A percentile compares a stretch with the other conserved stretches of the same genome.
Evolutionary conservation across 176 grass and related monocot species (phyloP).

Genomic region (barley (Hordeum vulgare)): DNA sequence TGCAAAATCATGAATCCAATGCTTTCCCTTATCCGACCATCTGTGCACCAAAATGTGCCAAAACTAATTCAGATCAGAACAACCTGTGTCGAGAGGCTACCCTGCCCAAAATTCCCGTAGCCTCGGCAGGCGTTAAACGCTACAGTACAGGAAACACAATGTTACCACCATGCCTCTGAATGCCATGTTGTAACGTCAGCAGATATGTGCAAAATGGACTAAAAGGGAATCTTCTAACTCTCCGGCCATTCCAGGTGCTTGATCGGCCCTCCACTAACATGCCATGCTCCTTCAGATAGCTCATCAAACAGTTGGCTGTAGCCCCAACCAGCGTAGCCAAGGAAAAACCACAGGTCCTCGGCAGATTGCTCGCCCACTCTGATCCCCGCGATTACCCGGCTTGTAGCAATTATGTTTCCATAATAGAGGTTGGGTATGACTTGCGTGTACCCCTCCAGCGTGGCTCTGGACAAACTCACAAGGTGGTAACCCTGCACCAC

Average conservation of each 20-base stretch:
- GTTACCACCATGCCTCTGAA: neutral
- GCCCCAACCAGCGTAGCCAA: constrained; percentile 69
- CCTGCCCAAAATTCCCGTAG: neutral
- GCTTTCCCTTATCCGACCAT: neutral
- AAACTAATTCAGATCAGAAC: neutral
- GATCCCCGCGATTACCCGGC: constrained; percentile 34
- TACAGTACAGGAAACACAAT: neutral
- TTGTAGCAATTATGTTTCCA: constrained; percentile 55
- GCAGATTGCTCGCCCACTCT: constrained; percentile 36
- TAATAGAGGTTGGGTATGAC: constrained; percentile 63
- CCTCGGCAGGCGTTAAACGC: neutral
- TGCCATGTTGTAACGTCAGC: neutral
- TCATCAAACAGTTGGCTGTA: constrained; percentile 78
- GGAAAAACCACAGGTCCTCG: constrained; percentile 73
- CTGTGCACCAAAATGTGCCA: neutral
- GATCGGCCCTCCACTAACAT: constrained; percentile 27
- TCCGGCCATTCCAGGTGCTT: constrained; percentile 60
- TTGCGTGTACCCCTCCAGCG: constrained; percentile 48
- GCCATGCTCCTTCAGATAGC: constrained; percentile 57
- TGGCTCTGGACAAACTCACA: constrained; percentile 57
- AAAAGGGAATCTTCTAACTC: constrained; percentile 23
- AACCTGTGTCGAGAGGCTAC: neutral
- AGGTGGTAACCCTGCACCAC: constrained; percentile 59
- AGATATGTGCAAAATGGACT: constrained; percentile 16
- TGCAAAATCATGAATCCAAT: neutral